Base-by-base conservation (phyloP, 805 yeast genomes). In the Suhomyces faveliae region DNA sequence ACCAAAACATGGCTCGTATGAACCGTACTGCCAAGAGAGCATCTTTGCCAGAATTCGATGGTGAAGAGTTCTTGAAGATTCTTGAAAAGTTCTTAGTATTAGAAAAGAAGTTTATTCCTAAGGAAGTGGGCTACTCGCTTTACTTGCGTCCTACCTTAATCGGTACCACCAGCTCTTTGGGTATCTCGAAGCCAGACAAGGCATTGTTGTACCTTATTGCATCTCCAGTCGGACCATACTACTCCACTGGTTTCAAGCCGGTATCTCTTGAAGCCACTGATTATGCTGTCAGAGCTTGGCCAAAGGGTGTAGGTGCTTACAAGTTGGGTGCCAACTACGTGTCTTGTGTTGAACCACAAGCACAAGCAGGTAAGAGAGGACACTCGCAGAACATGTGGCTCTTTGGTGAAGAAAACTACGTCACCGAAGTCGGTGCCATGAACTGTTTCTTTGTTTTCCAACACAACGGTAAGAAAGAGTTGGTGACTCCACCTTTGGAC, bases 401-500 rank as follows among this genome's bases (percentile, higher is more conserved):
- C 60, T 91, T 92, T 60, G 97, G 97, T 51, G 88, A 87, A 46
- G 92, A 92, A 65, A 78, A 80, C 38, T 67, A 81, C 67, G 81
- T 92, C 60, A 92, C 98, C 57, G 98, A 92, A 75, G 98, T 89
- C 48, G 99, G 99, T 58, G 90, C 98, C 50, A 94, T 92, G 98
- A 92, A 92, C 71, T 91, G 80, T 41, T 92, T 92, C 73, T 83
- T 87, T 59, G 97, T 82, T 29, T 73, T 84, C 67, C 80, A 86
- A 66, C 64, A 78, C n/a, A 79, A 85, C 19, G 97, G 96, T 50
- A 87, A 84, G 71, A 86, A 85, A 62, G 98, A 92, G 74, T 79
- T 92, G 57, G 95, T 83, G 41, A 94, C 99, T 51, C 96, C 97
- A 52, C 98, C 99, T 51, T 77, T 94, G 59, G 97, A 92, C 64